A percentile compares a stretch with the other conserved stretches of the same genome.
Conservation (phyloP, 2,329 filamentous ascomycete genomes). For the Coleophoma crateriformis region DNA sequence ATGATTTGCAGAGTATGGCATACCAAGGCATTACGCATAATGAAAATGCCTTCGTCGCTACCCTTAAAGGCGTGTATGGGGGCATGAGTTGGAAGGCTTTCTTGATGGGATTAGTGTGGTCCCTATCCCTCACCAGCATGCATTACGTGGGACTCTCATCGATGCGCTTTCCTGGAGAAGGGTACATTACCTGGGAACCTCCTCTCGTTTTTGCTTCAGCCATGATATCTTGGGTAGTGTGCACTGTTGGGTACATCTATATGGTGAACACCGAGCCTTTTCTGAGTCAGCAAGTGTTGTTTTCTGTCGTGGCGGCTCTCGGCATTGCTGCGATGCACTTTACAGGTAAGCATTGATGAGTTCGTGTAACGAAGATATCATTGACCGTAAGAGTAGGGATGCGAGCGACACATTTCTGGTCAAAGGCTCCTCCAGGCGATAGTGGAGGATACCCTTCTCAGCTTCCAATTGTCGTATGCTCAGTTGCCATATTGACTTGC, state of each 20-base stretch:
- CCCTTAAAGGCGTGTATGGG: constrained; percentile 1
- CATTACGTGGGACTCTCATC: constrained; percentile 27
- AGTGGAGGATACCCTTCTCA: constrained; percentile 24
- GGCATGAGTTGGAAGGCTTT: constrained; percentile 3
- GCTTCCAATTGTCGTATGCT: constrained; percentile 24
- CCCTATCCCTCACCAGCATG: constrained; percentile 27
- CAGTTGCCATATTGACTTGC: constrained; percentile 27
- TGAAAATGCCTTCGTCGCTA: constrained; percentile 7
- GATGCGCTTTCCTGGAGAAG: constrained; percentile 22
- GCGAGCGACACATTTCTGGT: constrained; percentile 25
- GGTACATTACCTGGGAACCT: constrained; percentile 20
- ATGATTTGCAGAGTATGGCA: not conserved
- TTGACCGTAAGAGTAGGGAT: constrained; percentile 13
- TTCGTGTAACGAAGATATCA: not conserved
- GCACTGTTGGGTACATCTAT: constrained; percentile 25
- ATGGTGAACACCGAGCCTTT: constrained; percentile 28
- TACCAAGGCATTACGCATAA: constrained; percentile 1
- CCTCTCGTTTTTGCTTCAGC: constrained; percentile 23
- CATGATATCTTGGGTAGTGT: constrained; percentile 27
- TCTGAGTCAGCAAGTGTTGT: constrained; percentile 24
- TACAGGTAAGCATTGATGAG: constrained; percentile 11
- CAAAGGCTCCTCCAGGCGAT: constrained; percentile 15
- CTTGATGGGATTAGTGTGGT: constrained; percentile 22
- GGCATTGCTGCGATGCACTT: constrained; percentile 31
- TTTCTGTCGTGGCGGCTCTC: constrained; percentile 24